Evolutionary conservation across 78 protist species (phyloP), one percentile per base, ranked within the genome.

Genomic region (Cavenderia fasciculata): DNA sequence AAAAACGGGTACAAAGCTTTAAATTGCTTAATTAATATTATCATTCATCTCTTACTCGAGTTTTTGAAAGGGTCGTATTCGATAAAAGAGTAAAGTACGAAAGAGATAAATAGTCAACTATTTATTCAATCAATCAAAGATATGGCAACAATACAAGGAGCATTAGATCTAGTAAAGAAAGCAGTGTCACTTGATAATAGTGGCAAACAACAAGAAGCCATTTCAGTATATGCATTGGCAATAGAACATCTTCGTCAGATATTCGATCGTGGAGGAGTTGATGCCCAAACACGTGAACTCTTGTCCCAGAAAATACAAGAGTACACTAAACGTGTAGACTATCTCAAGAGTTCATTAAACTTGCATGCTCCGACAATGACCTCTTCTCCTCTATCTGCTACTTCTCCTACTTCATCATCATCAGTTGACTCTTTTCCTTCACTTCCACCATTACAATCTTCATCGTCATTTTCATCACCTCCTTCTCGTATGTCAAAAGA

Each of bases 181-280:
- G 90, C 90, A 44, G 74, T 82, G 3, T 18, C 61, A 34, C 46
- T 82, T 14, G 90, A 82, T 43, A 82, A 49, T 57, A 40, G 36
- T 31, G 62, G 73, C 4, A 82, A 69, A 68, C 10, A 33, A 19
- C 90, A 82, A 68, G 90, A 82, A 41, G 76, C 90, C 10, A 56
- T 82, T n/a, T 82, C 90, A 27, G 68, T 82, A 78, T 82, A 82
- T 68, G 25, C 59, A 2, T 31, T 82, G 51, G 90, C 78, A 29
- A 68, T 82, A 10, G 90, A 82, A 2, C 90, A 82, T 31, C 56
- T 82, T 19, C 49, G 71, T 56, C 90, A 82, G 54, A 70, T 56
- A 4, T 10, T 31, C 10, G 78, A 71, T 49, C 25, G 27, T 11
- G 61, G 33, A 4, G 47, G 21, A 12, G 14, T 38, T 11, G 90